These are phyloP conservation scores for Leishmania gerbilli DNA, from an alignment of 208 protist species.

Conservation along the genomic window DNA sequence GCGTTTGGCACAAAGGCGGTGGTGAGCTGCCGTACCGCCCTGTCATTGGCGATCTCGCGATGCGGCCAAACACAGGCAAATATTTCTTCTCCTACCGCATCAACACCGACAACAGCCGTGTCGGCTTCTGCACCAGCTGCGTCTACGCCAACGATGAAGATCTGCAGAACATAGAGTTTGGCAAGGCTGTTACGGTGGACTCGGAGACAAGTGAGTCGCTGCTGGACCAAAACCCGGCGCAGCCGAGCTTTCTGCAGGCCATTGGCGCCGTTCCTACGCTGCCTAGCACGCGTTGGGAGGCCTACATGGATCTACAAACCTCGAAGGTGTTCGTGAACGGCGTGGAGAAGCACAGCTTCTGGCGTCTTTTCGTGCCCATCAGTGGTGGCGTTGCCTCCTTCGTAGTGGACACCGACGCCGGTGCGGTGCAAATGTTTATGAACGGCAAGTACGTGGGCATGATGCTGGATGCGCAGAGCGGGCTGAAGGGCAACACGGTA, in stretches of 20 bases:
- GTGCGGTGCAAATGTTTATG: conserved; percentile 82
- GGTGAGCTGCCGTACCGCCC: conserved; percentile 59
- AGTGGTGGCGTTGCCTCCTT: conserved; percentile 74
- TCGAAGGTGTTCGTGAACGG: conserved; percentile 73
- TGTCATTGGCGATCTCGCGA: conserved; percentile 58
- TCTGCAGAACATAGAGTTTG: conserved; percentile 42
- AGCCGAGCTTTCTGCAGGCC: conserved; percentile 43
- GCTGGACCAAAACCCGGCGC: conserved; percentile 6
- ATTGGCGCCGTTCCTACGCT: conserved; percentile 35
- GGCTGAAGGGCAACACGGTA: conserved; percentile 66
- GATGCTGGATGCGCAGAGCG: conserved; percentile 52
- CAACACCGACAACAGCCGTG: conserved; percentile 74
- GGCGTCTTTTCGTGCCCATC: conserved; percentile 67
- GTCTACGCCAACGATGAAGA: conserved; percentile 50
- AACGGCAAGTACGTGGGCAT: conserved; percentile 77
- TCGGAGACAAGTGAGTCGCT: conserved; percentile 13
- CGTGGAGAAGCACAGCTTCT: conserved; percentile 64
- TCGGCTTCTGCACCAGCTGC: conserved; percentile 61
- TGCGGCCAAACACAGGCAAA: conserved; percentile 68
- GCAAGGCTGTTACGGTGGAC: conserved; percentile 11
- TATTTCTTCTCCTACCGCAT: conserved; percentile 82
- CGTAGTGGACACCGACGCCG: conserved; percentile 82
- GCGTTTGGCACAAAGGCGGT: conserved; percentile 59
- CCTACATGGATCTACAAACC: conserved; percentile 72
- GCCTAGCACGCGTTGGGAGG: conserved; percentile 31